Evolutionary conservation across 129 eudicot species (phyloP), one percentile per base, ranked within the genome.

Genomic region (Centaurea solstitialis): DNA sequence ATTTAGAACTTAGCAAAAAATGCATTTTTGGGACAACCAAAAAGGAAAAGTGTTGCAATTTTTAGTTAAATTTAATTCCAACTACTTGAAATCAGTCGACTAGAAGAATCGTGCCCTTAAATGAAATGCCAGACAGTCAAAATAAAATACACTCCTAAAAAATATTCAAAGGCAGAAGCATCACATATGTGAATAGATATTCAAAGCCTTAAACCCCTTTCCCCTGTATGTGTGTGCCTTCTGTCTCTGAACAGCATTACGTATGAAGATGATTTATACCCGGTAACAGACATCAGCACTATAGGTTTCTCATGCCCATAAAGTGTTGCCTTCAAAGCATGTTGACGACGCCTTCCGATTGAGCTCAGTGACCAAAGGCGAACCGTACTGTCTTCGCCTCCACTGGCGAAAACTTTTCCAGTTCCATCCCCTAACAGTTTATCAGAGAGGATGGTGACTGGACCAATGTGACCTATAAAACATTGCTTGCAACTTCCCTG

Each of bases 231-330:
- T n/a, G 66, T 59, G 66, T 59, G 66, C 8, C 23, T 18, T 59
- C 3, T 59, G 24, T 28, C 47, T 45, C 20, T 62, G 70, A 76
- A 76, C 70, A 24, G 50, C 28, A 53, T 18, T 59, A 17, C 12
- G 68, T 15, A 12, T 24, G 12, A 43, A 53, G 73, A 74, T 81
- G 40, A 59, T 38, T 47, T 82, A 64, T 91, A 93, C 98, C 96
- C 92, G n/a, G 96, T 84, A 87, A 94, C 97, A 80, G 98, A 82
- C 83, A 92, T 82, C 64, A 87, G 79, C 22, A 76, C 87, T 33
- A 92, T 79, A 78, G 98, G 93, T 73, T 88, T 94, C 82, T 87
- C 96, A 82, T 94, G 98, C 13, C 98, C 98, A 82, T 88, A 79
- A 17, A 94, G 90, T 76, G 97, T 92, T 74, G 92, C 92, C 74